These are phyloP conservation scores for Dianthus caryophyllus DNA, from an alignment of 148 eudicot species.

Conservation along the genomic window DNA sequence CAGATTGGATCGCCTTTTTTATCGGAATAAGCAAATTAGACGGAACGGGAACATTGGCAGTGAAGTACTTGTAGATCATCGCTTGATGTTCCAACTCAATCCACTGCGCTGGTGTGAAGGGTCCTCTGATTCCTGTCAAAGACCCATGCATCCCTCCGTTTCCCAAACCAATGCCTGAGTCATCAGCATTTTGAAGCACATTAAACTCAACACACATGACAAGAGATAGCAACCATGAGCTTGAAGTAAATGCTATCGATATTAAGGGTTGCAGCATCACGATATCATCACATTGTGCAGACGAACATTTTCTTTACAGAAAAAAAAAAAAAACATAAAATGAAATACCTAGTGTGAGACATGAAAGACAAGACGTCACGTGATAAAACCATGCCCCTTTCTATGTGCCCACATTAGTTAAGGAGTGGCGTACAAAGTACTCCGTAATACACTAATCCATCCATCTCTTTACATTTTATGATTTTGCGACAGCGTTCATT, in stretches of 20 bases:
- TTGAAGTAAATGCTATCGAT: neutral
- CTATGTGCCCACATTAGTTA: neutral
- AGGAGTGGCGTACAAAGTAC: no score
- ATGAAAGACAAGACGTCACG: slow-evolving; percentile 20
- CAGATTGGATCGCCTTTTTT: slow-evolving; percentile 49
- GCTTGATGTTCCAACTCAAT: slow-evolving; percentile 90
- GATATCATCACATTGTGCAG: neutral
- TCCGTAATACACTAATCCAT: no score
- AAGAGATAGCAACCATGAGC: neutral
- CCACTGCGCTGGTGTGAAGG: slow-evolving; percentile 88
- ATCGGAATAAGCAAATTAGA: slow-evolving; percentile 67
- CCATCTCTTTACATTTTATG: no score
- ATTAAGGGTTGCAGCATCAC: no score
- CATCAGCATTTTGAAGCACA: neutral
- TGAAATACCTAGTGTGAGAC: neutral
- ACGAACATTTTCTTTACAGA: slow-evolving; percentile 4
- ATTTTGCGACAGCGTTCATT: no score
- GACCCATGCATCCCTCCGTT: slow-evolving; percentile 45
- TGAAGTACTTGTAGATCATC: slow-evolving; percentile 71
- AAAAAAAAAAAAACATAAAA: neutral
- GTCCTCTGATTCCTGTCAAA: slow-evolving; percentile 49
- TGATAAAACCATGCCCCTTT: neutral
- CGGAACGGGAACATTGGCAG: slow-evolving; percentile 78
- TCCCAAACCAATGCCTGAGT: slow-evolving; percentile 39
- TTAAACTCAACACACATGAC: neutral